Evolutionary conservation across 495 filamentous ascomycete species (phyloP).

Genomic region (Neurospora sp.): DNA sequence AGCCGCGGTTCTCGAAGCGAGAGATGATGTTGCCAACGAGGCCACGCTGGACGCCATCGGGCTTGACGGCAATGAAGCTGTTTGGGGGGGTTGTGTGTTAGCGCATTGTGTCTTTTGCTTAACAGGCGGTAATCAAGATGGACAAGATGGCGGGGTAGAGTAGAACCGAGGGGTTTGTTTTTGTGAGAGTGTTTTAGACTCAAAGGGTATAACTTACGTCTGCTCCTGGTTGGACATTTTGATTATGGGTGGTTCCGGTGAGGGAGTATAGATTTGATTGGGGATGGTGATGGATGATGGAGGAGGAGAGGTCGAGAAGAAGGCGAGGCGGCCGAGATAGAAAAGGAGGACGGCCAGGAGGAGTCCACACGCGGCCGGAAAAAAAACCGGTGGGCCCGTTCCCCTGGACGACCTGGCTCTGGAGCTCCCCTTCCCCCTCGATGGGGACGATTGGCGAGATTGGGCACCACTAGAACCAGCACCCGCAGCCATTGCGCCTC

Average conservation of each 20-base stretch:
- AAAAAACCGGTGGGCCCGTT: not conserved
- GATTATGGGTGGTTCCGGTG: slow-evolving; percentile 28
- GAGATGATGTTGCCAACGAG: slow-evolving; percentile 92
- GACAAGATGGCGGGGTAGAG: slow-evolving; percentile 19
- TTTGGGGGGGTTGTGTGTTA: not conserved
- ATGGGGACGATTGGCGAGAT: not conserved
- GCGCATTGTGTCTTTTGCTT: not conserved
- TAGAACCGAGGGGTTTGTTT: slow-evolving; percentile 16
- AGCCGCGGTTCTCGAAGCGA: slow-evolving; percentile 94
- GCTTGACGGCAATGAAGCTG: slow-evolving; percentile 99
- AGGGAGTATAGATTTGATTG: slow-evolving; percentile 13
- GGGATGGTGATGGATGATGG: slow-evolving; percentile 10
- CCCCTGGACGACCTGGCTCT: not conserved
- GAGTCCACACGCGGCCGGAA: slow-evolving; percentile 7
- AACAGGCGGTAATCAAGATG: slow-evolving; percentile 1
- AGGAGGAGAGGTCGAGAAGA: slow-evolving; percentile 4
- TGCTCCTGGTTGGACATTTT: slow-evolving; percentile 78
- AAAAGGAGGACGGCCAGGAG: slow-evolving; percentile 12
- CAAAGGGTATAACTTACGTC: slow-evolving; percentile 57
- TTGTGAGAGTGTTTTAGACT: no score
- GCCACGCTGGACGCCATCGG: slow-evolving; percentile 98
- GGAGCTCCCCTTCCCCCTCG: not conserved
- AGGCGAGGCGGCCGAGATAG: slow-evolving; percentile 12
- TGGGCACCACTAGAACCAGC: not conserved
- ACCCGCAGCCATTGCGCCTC: not conserved